Conservation (phyloP, 164 flowering plant genomes). For the Nymphaea thermarum region DNA sequence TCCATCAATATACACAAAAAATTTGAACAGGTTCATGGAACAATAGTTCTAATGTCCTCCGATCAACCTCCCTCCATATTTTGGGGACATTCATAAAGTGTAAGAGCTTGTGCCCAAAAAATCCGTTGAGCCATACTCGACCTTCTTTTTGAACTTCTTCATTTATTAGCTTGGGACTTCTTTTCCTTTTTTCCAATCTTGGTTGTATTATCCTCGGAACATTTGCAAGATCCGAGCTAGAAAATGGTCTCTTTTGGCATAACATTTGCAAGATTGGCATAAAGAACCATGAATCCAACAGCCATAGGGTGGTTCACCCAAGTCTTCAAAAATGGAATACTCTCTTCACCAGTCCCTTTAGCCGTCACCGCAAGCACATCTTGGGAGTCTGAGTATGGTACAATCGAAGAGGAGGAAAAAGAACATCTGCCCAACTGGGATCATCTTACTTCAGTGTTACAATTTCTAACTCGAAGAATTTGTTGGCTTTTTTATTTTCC, state of each 20-base stretch:
- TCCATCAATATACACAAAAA: no score
- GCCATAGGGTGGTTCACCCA: constrained; percentile 26
- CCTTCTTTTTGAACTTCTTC: no score
- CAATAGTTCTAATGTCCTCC: no score
- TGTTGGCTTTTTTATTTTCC: not conserved
- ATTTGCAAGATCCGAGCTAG: not conserved
- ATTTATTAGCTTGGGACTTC: no score
- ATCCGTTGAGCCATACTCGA: no score
- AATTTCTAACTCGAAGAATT: constrained; percentile 13
- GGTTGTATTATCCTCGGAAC: no score
- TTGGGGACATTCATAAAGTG: no score
- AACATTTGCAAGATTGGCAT: constrained; percentile 18
- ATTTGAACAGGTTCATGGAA: no score
- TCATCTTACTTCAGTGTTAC: constrained; percentile 16
- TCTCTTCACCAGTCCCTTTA: constrained; percentile 23
- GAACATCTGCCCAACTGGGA: constrained; percentile 23
- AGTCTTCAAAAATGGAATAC: constrained; percentile 22
- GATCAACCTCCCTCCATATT: no score
- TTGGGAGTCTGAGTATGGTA: constrained; percentile 22
- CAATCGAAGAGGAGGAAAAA: constrained; percentile 24
- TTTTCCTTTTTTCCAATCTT: no score
- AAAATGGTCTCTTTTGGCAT: constrained; percentile 16
- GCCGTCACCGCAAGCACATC: constrained; percentile 25
- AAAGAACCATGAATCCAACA: constrained; percentile 20
- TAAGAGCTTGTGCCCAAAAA: no score